Evolutionary conservation across 352 stramenopile genomes (phyloP).

Genomic region (Phytophthora ramorum): DNA sequence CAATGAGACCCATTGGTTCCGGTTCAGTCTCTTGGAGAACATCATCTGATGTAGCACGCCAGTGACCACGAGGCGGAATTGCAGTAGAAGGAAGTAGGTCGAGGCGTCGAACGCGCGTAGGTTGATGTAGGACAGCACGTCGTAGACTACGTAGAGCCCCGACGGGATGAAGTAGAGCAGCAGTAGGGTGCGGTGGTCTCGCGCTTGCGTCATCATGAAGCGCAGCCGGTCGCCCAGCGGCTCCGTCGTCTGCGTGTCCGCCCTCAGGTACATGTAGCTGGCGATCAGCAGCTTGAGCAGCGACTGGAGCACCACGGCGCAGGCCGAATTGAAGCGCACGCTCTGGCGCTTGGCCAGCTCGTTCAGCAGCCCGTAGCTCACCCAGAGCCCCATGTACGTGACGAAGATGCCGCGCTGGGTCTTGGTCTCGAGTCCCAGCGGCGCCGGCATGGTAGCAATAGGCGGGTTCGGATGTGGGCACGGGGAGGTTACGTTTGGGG

Average conservation of each 20-base stretch:
- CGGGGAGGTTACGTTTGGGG: neutral
- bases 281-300: constrained; percentile 76
- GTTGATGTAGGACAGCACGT: constrained; percentile 88
- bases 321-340: constrained; percentile 79
- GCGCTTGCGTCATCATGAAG: constrained; percentile 47
- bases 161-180: constrained; percentile 80
- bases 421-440: constrained; percentile 76
- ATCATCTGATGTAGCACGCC: constrained; percentile 80
- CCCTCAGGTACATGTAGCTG: constrained; percentile 69
- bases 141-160: constrained; percentile 82
- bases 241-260: constrained; percentile 43
- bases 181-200: constrained; percentile 53
- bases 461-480: neutral
- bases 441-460: constrained; percentile 43
- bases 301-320: constrained; percentile 78
- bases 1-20: constrained; percentile 81
- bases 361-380: constrained; percentile 80
- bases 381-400: constrained; percentile 83
- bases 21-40: constrained; percentile 76
- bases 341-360: constrained; percentile 74
- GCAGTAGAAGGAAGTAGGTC: constrained; percentile 82
- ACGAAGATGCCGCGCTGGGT: constrained; percentile 79
- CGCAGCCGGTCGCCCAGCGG: constrained; percentile 35
- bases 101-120: constrained; percentile 73
- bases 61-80: constrained; percentile 86